Evolutionary conservation across 2,329 filamentous ascomycete species (phyloP), one percentile per base, ranked within the genome.

Genomic region (Diaporthe capsici): DNA sequence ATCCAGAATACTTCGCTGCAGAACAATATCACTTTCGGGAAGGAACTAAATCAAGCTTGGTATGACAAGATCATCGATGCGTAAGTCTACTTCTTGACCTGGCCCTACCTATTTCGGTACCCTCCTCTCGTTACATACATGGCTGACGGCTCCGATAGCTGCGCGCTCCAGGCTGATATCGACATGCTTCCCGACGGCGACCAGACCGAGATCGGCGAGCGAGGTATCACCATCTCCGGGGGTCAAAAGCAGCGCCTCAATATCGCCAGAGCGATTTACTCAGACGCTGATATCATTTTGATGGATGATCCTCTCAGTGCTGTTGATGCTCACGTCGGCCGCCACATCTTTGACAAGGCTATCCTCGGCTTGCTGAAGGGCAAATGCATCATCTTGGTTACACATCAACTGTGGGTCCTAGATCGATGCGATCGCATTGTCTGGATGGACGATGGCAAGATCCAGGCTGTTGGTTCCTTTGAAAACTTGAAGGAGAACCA

Each of bases 181-280:
- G 95, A 98, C 63, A 98, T 98, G 92, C 88, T 98, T n/a, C 96
- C 96, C 0, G 91, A 94, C 75, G 94, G 95, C 22, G 97, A 98
- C 80, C 84, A 90, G 80, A 98, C 96, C 0, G 96, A 98, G 83
- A 98, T 98, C 81, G 97, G 96, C 34, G 96, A 98, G 84, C 92
- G 95, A 77, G 96, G 97, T 72, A 98, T 98, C 81, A 98, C 95
- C 1, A 94, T 98, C 1, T 98, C 95, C 25, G 96, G 96, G 75
- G 96, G 96, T 2, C 96, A 98, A 84, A 98, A 98, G 84, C 96
- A 98, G 83, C 92, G 97, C 15, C 87, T 98, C 78, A 98, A 98
- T 82, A 98, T 98, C 81, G 97, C 96, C 22, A 91, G 97, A 57
- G 82, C 84, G 3, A 79, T 84, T 25, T 77, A 90, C 84, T 80